Percentiles rank a stretch among this genome's conserved stretches.
Conservation (phyloP, 352 stramenopile genomes). For the Peronospora belbahrii region DNA sequence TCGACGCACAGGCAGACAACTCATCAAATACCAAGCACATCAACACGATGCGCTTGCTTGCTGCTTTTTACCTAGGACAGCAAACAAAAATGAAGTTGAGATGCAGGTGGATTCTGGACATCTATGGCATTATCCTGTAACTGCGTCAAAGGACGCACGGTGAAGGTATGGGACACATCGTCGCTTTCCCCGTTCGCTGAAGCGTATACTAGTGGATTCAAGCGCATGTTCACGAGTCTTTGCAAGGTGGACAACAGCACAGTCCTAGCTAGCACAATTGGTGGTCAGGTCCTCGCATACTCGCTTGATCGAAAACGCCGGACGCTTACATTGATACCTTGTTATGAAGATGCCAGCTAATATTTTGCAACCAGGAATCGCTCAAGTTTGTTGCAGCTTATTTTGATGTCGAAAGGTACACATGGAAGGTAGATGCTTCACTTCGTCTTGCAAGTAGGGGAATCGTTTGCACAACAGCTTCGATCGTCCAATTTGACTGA, state of each 20-base stretch:
- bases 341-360: slow-evolving; percentile 3
- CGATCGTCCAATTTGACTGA: no score
- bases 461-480: no score
- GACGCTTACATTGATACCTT: slow-evolving; percentile 14
- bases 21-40: slow-evolving; percentile 52
- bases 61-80: slow-evolving; percentile 38
- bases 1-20: slow-evolving; percentile 49
- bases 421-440: no score
- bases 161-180: slow-evolving; percentile 61
- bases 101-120: not conserved
- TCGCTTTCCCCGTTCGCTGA: slow-evolving; percentile 31
- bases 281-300: slow-evolving; percentile 40
- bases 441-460: no score
- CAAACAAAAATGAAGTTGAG: slow-evolving; percentile 8
- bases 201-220: slow-evolving; percentile 28
- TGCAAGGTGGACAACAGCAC: no score
- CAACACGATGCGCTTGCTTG: slow-evolving; percentile 72
- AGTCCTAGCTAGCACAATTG: slow-evolving; percentile 59
- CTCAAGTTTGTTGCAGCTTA: not conserved
- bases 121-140: slow-evolving; percentile 39
- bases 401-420: not conserved
- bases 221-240: no score
- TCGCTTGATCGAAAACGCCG: slow-evolving; percentile 22
- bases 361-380: slow-evolving; percentile 17
- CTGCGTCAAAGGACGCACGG: slow-evolving; percentile 69